Evolutionary conservation across 768 basidiomycete genomes (phyloP).

Genomic region (Pleurotus platypus): DNA sequence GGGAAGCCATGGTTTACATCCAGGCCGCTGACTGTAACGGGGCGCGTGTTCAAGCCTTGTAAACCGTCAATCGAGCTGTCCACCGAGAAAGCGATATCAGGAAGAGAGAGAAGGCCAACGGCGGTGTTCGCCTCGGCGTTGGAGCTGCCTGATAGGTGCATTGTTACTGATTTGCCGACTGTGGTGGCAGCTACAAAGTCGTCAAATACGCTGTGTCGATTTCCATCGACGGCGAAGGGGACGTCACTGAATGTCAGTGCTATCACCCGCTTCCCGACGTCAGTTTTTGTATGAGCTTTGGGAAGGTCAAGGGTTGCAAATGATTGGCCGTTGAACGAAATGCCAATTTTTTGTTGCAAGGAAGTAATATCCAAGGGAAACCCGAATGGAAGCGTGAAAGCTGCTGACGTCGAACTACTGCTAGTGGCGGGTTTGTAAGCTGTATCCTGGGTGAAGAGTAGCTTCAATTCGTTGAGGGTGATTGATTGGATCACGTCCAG

Average conservation of each 20-base stretch:
- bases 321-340: conserved; percentile 45
- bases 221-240: conserved; percentile 53
- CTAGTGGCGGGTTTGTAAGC: conserved; percentile 57
- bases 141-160: conserved; percentile 52
- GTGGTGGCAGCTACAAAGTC: conserved; percentile 63
- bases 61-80: conserved; percentile 57
- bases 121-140: conserved; percentile 61
- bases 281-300: conserved; percentile 51
- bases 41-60: conserved; percentile 58
- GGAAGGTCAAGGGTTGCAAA: conserved; percentile 64
- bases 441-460: conserved; percentile 55
- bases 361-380: conserved; percentile 69
- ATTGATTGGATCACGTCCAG: conserved; percentile 65
- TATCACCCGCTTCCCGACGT: conserved; percentile 60
- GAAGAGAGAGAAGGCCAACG: conserved; percentile 57
- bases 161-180: conserved; percentile 35
- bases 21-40: conserved; percentile 51
- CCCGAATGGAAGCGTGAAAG: conserved; percentile 64
- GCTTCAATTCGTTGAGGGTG: conserved; percentile 50
- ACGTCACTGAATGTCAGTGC: conserved; percentile 55
- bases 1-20: conserved; percentile 68
- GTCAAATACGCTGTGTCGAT: conserved; percentile 50
- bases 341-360: conserved; percentile 55
- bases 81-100: conserved; percentile 56
- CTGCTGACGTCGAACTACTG: conserved; percentile 56